These are phyloP conservation scores for Pseudocercospora cruenta DNA, from an alignment of 2,329 filamentous ascomycete species.

Conservation along the genomic window DNA sequence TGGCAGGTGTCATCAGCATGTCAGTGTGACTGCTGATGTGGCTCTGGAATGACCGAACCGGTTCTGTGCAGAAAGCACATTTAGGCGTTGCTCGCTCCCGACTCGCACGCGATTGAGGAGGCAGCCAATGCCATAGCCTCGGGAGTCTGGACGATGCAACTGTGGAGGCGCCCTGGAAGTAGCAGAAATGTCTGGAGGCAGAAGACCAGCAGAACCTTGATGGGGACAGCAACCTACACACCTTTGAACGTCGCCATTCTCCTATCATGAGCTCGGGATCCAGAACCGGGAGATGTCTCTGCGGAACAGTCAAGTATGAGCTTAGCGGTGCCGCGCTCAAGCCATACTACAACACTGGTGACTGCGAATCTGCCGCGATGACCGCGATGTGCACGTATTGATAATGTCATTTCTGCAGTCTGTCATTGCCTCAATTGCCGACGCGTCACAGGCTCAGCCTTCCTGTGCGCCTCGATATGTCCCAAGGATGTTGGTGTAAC, in stretches of 20 bases:
- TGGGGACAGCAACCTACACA: neutral
- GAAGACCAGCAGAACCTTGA: constrained; percentile 8
- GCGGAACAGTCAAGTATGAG: constrained; percentile 48
- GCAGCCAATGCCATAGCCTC: constrained; percentile 11
- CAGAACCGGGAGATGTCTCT: constrained; percentile 45
- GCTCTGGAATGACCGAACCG: neutral
- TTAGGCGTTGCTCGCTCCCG: constrained; percentile 2
- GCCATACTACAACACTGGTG: constrained; percentile 44
- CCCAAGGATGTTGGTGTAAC: constrained; percentile 40
- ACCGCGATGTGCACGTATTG: neutral
- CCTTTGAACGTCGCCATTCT: neutral
- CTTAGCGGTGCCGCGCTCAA: constrained; percentile 46
- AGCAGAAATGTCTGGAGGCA: neutral
- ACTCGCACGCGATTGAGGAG: constrained; percentile 8
- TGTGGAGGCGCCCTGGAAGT: neutral
- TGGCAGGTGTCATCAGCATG: neutral
- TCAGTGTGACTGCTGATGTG: neutral
- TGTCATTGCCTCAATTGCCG: constrained; percentile 56
- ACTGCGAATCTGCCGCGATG: neutral
- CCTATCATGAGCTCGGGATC: neutral
- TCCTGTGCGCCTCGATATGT: constrained; percentile 26
- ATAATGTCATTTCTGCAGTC: constrained; percentile 27
- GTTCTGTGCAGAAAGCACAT: neutral
- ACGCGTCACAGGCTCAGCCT: constrained; percentile 40
- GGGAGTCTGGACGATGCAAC: neutral